Evolutionary conservation across 148 eudicot species (phyloP).

Genomic region (Arctostaphylos glauca): DNA sequence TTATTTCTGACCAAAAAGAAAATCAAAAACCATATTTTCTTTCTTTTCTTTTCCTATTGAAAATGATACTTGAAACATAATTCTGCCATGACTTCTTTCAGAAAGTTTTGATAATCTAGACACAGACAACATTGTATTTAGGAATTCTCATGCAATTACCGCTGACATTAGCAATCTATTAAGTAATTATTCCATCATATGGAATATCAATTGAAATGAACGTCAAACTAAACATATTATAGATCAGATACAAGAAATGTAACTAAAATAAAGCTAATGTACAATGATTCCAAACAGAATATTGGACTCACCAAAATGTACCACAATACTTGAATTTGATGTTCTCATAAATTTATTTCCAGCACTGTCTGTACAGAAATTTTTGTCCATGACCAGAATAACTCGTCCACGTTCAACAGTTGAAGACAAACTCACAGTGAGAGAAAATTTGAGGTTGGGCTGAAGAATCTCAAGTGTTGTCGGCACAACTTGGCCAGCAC

Average conservation of each 20-base stretch:
- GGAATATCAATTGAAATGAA: neutral
- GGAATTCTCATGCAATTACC: neutral
- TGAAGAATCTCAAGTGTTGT: conserved; percentile 53
- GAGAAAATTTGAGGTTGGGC: conserved; percentile 62
- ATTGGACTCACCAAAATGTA: conserved; percentile 75
- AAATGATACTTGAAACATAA: neutral
- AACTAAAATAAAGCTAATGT: neutral
- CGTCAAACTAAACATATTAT: neutral
- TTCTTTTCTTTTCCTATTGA: neutral
- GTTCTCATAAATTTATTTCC: conserved; percentile 75
- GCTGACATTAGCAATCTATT: neutral
- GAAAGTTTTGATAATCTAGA: neutral
- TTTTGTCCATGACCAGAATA: conserved; percentile 67
- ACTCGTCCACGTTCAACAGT: conserved; percentile 56
- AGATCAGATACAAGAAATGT: conserved; percentile 6
- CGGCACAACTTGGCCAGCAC: conserved; percentile 80
- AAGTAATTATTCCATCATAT: neutral
- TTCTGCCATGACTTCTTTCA: neutral
- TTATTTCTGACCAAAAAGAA: neutral
- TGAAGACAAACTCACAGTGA: conserved; percentile 53
- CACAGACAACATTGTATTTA: neutral
- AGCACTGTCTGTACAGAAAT: conserved; percentile 78
- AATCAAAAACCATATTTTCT: neutral
- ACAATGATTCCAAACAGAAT: neutral
- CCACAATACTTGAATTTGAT: conserved; percentile 49